Evolutionary conservation across 2,329 filamentous ascomycete species (phyloP), one percentile per base, ranked within the genome.

Genomic region (Penicillium sp.): DNA sequence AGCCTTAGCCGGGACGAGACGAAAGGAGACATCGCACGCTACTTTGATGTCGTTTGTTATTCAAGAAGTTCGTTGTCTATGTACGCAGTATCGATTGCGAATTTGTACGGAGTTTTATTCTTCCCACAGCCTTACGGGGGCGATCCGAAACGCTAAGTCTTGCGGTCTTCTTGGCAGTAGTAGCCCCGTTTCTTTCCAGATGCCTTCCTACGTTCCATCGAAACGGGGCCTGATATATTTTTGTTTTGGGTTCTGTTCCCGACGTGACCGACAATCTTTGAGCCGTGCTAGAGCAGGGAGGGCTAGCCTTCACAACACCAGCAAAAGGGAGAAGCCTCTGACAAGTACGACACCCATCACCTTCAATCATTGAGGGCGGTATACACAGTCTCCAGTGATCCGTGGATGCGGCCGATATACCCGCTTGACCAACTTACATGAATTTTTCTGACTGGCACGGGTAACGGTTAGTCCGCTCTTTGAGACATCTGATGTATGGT

Each of bases 151-250:
- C 35, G 28, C 54, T 51, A n/a, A 5, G 54, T 52, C 22, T 46
- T 46, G 48, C 14, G 11, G 45, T 8, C 45, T 22, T 52, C 53
- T 57, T 55, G 59, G 62, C 51, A 56, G 30, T 51, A 56, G 35
- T 51, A n/a, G 48, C 42, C 52, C 61, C 54, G 53, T 63, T 52
- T 58, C 35, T 55, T 64, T 49, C 59, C 37, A 61, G 35, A 58
- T 30, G 37, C 25, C 25, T 58, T 57, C 42, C 35, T 49, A n/a
- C 49, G 54, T 62, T 58, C 66, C 65, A 62, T 59, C 58, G 64
- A 55, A 58, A 51, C 33, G 10, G 52, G 14, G 25, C 26, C 45
- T 45, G 53, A 56, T 40, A 30, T 59, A 43, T 25, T 38, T 43
- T 30, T 10, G 13, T 30, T 42, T 16, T 16, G 35, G 38, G 4